Evolutionary conservation across 192 early-diverging fungal species (phyloP).

Genomic region (Spizellomyces sp.): DNA sequence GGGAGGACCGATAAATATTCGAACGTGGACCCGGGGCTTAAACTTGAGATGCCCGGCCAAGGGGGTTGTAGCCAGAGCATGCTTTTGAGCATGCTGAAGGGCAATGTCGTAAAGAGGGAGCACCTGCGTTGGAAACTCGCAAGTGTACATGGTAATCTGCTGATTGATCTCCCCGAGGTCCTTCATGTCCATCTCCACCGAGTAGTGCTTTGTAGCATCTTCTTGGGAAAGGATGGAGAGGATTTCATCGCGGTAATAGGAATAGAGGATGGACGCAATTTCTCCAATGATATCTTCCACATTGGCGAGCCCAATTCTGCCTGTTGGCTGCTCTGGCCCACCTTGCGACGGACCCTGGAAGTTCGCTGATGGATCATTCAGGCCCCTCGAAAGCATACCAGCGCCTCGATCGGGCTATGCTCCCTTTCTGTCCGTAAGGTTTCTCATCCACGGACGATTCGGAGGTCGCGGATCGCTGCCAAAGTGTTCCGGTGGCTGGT

Average conservation of each 20-base stretch:
- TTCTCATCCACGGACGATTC: too few species aligned
- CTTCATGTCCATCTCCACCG: conserved; percentile 33
- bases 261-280: conserved; percentile 1
- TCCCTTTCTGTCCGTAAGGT: too few species aligned
- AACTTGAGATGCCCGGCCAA: conserved; percentile 19
- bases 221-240: conserved; percentile 17
- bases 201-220: conserved; percentile 34
- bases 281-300: conserved; percentile 1
- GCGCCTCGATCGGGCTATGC: too few species aligned
- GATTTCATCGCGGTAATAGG: conserved; percentile 4
- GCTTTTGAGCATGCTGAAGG: conserved; percentile 10
- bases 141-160: conserved; percentile 29
- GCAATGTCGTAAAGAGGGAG: conserved; percentile 9
- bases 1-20: neutral
- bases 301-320: neutral
- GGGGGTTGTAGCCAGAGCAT: neutral
- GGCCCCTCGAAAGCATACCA: too few species aligned
- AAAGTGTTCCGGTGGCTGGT: too few species aligned
- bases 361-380: too few species aligned
- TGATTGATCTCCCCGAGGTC: conserved; percentile 6
- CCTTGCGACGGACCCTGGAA: too few species aligned
- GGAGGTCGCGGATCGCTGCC: too few species aligned
- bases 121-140: conserved; percentile 4
- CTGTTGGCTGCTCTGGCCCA: too few species aligned
- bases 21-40: conserved; percentile 28